phyloP scores from a whole-genome alignment of 202 grass and related monocot genomes.

The Musa balbisiana region DNA sequence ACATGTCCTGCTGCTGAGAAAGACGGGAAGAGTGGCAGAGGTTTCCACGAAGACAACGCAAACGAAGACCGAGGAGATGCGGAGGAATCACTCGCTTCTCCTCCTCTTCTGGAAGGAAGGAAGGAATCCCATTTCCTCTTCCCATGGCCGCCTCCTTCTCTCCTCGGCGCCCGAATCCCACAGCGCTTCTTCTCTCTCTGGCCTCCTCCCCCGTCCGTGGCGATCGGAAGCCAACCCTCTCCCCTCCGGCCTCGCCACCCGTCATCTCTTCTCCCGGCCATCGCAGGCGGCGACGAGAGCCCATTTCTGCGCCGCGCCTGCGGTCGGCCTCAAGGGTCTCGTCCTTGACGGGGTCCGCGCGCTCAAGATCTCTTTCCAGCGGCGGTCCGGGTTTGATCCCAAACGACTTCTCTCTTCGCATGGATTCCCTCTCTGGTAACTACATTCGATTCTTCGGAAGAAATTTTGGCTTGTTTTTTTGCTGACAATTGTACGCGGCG shows the following conservation, averaged over 20 bases:
- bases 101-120: not conserved
- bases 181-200: not conserved
- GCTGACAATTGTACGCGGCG: no score
- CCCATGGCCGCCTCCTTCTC: not conserved
- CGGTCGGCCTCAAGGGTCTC: not conserved
- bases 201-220: not conserved
- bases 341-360: not conserved
- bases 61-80: not conserved
- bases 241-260: not conserved
- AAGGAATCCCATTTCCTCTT: not conserved
- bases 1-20: no score
- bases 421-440: not conserved
- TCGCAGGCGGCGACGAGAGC: not conserved
- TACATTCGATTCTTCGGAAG: not conserved
- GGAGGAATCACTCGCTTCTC: not conserved
- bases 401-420: not conserved
- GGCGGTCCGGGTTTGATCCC: slow-evolving; percentile 6
- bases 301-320: not conserved
- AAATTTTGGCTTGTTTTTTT: not conserved
- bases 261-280: not conserved
- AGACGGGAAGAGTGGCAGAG: no score
- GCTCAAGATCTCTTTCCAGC: slow-evolving; percentile 16
- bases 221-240: not conserved
- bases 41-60: no score
- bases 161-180: not conserved